phyloP scores from a whole-genome alignment of 805 yeast genomes.

The Cyberlindnera saturnus region DNA sequence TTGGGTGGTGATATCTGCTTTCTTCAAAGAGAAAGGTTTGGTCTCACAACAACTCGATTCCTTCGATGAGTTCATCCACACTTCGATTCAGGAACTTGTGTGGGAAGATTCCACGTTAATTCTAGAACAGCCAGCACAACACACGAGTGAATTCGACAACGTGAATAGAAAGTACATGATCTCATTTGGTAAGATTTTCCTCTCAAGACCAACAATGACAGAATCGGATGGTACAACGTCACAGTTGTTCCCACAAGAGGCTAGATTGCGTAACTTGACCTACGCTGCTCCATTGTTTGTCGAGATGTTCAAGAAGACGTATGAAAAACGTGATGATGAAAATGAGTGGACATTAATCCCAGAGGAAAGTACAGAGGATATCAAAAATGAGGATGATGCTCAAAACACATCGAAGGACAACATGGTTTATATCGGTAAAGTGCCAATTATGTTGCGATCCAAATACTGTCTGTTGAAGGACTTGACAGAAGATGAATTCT shows the following conservation, averaged over 20 bases:
- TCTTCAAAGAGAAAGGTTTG: conserved; percentile 92
- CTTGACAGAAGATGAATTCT: conserved; percentile 86
- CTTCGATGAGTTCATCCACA: conserved; percentile 94
- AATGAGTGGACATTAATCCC: conserved; percentile 54
- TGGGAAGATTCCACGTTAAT: conserved; percentile 93
- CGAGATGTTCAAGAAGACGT: conserved; percentile 87
- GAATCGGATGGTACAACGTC: conserved; percentile 99
- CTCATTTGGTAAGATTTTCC: conserved; percentile 94
- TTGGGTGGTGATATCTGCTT: conserved; percentile 96
- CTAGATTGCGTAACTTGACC: conserved; percentile 91
- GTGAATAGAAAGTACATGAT: conserved; percentile 91
- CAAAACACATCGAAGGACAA: conserved; percentile 38
- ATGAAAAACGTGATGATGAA: conserved; percentile 76
- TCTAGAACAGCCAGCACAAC: conserved; percentile 97
- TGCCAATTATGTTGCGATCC: conserved; percentile 96
- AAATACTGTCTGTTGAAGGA: conserved; percentile 92
- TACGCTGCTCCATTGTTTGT: conserved; percentile 95
- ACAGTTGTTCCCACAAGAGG: conserved; percentile 97
- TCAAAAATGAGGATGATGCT: conserved; percentile 17
- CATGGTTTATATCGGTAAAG: conserved; percentile 90
- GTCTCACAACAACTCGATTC: conserved; percentile 98
- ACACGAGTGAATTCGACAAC: conserved; percentile 83
- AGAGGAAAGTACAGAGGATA: conserved; percentile 52
- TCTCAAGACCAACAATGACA: conserved; percentile 96
- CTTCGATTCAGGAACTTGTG: conserved; percentile 94